Conservation (phyloP, 1,139 yeast genomes). For the Suhomyces yuchorum region DNA sequence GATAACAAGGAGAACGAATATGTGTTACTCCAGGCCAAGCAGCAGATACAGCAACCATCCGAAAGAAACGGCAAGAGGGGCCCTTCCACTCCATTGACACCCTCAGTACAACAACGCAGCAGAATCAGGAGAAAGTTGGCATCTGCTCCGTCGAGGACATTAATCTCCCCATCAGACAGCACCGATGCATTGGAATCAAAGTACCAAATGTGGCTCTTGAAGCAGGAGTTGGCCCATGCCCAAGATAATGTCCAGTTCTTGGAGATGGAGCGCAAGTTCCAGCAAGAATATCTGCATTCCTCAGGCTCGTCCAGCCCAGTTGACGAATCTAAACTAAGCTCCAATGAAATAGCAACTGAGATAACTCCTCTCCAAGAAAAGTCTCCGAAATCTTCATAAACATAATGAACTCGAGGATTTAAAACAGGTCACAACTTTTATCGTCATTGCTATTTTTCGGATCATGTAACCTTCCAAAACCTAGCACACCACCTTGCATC, state of each 20-base stretch:
- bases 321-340: neutral
- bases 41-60: neutral
- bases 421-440: neutral
- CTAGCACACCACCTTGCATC: neutral
- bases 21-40: neutral
- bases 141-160: neutral
- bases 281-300: neutral
- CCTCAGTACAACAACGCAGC: constrained; percentile 20
- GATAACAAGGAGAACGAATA: constrained; percentile 10
- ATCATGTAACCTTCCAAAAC: neutral
- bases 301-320: neutral
- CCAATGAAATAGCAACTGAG: neutral
- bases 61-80: constrained; percentile 22
- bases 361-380: neutral
- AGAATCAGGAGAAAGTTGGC: constrained; percentile 19
- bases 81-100: constrained; percentile 28
- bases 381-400: neutral
- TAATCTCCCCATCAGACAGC: constrained; percentile 10
- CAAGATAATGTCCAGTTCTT: constrained; percentile 21
- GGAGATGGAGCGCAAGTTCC: constrained; percentile 23
- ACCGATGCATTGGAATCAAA: constrained; percentile 21
- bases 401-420: neutral
- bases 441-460: neutral
- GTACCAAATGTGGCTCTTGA: constrained; percentile 24
- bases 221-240: constrained; percentile 18